These are phyloP conservation scores for Phytopythium helicoides DNA, from an alignment of 352 stramenopile species.

Conservation along the genomic window DNA sequence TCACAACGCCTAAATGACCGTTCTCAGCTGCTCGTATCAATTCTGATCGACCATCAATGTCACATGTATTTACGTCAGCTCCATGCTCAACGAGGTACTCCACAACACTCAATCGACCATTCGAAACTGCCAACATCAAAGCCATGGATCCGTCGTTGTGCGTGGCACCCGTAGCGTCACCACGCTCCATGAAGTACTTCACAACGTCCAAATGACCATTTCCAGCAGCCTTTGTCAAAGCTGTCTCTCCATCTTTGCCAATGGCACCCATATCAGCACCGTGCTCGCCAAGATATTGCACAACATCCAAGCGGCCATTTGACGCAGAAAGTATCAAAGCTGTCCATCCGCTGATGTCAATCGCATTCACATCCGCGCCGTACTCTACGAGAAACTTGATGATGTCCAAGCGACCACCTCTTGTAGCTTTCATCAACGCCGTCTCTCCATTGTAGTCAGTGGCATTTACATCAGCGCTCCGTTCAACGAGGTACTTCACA, in stretches of 20 bases:
- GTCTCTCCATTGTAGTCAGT: neutral
- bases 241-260: neutral
- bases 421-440: conserved; percentile 2
- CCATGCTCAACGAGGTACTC: neutral
- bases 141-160: neutral
- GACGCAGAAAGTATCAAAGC: conserved; percentile 1
- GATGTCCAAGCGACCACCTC: conserved; percentile 1
- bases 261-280: neutral
- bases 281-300: neutral
- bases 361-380: neutral
- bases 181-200: neutral
- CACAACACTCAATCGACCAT: neutral
- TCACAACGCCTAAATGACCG: too few species aligned
- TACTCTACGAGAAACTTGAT: neutral
- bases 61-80: neutral
- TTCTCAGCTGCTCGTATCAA: neutral
- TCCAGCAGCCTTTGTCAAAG: neutral
- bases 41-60: neutral
- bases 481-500: neutral
- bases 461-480: neutral
- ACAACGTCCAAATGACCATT: neutral
- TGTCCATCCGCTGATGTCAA: neutral
- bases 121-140: too few species aligned
- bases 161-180: neutral
- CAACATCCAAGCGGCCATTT: neutral